phyloP scores from a whole-genome alignment of 2,329 filamentous ascomycete species.

The Didymella exigua region DNA sequence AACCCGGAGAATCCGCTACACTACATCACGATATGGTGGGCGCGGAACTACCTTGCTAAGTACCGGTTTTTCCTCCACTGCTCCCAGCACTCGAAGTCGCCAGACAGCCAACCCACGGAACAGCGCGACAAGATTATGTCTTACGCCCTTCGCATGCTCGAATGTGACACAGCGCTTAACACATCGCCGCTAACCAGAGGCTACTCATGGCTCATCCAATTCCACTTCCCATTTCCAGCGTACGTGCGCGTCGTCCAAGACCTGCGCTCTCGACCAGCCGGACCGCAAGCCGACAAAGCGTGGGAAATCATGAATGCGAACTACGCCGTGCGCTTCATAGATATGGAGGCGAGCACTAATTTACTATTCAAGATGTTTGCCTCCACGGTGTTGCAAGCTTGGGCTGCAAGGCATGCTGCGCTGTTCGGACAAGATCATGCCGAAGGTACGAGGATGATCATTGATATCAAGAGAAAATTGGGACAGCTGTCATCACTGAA shows the following conservation, averaged over 20 bases:
- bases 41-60: constrained; percentile 56
- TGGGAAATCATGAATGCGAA: constrained; percentile 58
- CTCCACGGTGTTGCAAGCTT: constrained; percentile 62
- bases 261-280: constrained; percentile 47
- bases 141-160: constrained; percentile 50
- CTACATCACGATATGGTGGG: constrained; percentile 56
- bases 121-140: constrained; percentile 37
- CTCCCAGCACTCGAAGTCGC: constrained; percentile 27
- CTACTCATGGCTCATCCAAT: constrained; percentile 52
- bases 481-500: neutral
- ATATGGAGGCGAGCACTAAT: constrained; percentile 23
- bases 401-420: constrained; percentile 23
- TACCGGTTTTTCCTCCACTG: constrained; percentile 58
- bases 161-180: constrained; percentile 55
- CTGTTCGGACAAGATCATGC: neutral
- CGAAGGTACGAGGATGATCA: constrained; percentile 3
- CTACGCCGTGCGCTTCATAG: constrained; percentile 47
- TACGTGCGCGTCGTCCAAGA: constrained; percentile 56
- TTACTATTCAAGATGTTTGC: constrained; percentile 54
- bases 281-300: constrained; percentile 40
- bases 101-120: constrained; percentile 21
- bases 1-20: constrained; percentile 37
- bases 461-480: constrained; percentile 7
- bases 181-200: constrained; percentile 49
- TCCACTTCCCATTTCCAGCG: constrained; percentile 57